Percentiles rank a stretch among this genome's conserved stretches.
phyloP scores from a whole-genome alignment of 108 stramenopile species.

The Nannochloropsis oceanica region DNA sequence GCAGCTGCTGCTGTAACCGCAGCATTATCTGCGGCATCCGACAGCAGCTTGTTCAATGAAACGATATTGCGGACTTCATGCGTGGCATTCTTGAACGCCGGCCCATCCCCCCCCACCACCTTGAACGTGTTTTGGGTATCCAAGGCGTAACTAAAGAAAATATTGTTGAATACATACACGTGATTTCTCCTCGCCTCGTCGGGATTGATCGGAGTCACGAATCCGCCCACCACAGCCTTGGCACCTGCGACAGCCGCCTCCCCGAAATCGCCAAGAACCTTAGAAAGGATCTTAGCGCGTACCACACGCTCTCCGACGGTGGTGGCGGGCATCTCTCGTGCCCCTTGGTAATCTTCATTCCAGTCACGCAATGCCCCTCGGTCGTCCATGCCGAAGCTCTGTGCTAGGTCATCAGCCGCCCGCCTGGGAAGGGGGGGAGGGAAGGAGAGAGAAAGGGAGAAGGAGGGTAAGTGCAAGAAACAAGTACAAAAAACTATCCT shows the following conservation, averaged over 20 bases:
- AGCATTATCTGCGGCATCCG: neutral
- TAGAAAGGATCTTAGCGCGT: conserved; percentile 59
- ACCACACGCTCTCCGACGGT: conserved; percentile 54
- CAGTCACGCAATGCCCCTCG: conserved; percentile 71
- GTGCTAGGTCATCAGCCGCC: conserved; percentile 56
- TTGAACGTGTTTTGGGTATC: neutral
- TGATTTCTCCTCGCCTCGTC: conserved; percentile 64
- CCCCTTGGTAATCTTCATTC: conserved; percentile 84
- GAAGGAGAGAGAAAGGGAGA: neutral
- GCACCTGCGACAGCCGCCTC: conserved; percentile 64
- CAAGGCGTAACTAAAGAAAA: conserved; percentile 52
- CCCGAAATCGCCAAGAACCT: conserved; percentile 70
- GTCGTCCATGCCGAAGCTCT: conserved; percentile 67
- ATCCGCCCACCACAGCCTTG: conserved; percentile 64
- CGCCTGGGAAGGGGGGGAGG: conserved; percentile 1
- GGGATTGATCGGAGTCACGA: conserved; percentile 76
- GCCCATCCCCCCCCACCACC: neutral
- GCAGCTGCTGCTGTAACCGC: neutral
- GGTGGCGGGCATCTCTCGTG: conserved; percentile 57
- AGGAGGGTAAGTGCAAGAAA: neutral
- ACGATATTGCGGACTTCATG: neutral
- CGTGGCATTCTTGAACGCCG: neutral
- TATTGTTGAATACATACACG: conserved; percentile 89
- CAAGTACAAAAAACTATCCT: neutral
- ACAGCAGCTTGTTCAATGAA: neutral